Conservation (phyloP, 1,139 yeast genomes). For the Saccharomyces hybrid region DNA sequence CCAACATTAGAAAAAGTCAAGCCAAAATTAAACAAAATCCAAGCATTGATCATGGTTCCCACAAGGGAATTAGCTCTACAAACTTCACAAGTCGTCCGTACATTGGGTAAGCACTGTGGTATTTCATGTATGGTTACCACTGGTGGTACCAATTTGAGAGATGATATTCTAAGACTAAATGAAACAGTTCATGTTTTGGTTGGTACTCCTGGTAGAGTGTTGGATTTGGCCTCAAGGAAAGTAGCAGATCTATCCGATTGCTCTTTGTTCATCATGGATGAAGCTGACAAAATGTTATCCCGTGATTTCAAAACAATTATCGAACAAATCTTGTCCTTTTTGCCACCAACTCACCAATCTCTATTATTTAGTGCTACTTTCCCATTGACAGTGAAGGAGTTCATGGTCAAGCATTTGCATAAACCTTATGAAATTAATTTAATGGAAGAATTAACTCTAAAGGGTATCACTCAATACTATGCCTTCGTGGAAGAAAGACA, state of each 20-base stretch:
- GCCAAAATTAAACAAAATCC: slow-evolving; percentile 78
- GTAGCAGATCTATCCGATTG: slow-evolving; percentile 85
- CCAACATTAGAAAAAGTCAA: slow-evolving; percentile 80
- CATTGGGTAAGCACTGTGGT: slow-evolving; percentile 91
- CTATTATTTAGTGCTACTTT: slow-evolving; percentile 90
- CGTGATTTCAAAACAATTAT: slow-evolving; percentile 84
- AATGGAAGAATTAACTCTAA: slow-evolving; percentile 93
- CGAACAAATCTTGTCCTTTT: slow-evolving; percentile 75
- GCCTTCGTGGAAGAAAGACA: slow-evolving; percentile 97
- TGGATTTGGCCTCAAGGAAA: slow-evolving; percentile 84
- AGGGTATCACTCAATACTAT: slow-evolving; percentile 94
- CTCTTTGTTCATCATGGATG: slow-evolving; percentile 92
- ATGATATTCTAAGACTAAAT: slow-evolving; percentile 85
- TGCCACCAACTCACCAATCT: slow-evolving; percentile 78
- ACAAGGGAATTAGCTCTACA: slow-evolving; percentile 95
- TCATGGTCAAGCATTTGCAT: slow-evolving; percentile 84
- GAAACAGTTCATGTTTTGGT: slow-evolving; percentile 89
- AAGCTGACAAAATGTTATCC: slow-evolving; percentile 93
- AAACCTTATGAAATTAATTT: slow-evolving; percentile 92
- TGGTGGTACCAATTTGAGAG: slow-evolving; percentile 93
- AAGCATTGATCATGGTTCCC: slow-evolving; percentile 82
- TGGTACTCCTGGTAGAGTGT: slow-evolving; percentile 94
- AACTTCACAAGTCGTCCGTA: slow-evolving; percentile 93
- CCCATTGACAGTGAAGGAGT: slow-evolving; percentile 86
- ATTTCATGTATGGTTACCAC: slow-evolving; percentile 96